phyloP scores from a whole-genome alignment of 306 rosid genomes.

The Luffa acutangula region DNA sequence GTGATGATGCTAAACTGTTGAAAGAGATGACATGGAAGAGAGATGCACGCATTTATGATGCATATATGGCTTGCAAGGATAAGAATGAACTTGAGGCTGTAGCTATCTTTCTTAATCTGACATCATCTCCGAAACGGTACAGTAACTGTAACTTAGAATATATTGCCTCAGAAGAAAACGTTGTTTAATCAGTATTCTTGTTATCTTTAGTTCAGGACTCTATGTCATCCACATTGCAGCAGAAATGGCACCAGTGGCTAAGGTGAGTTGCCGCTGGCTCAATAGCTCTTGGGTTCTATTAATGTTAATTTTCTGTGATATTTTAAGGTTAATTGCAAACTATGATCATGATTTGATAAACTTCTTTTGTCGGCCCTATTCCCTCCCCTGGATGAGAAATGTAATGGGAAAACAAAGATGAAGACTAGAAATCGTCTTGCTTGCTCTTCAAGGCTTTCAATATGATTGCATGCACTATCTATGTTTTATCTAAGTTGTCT shows the following conservation, averaged over 20 bases:
- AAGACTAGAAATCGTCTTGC: neutral
- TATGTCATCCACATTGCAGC: slow-evolving; percentile 84
- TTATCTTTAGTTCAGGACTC: slow-evolving; percentile 67
- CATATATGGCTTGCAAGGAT: slow-evolving; percentile 55
- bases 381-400: no score
- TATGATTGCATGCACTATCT: no score
- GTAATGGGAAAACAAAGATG: no score
- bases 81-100: slow-evolving; percentile 50
- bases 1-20: slow-evolving; percentile 53
- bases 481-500: neutral
- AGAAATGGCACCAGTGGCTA: slow-evolving; percentile 99
- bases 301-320: neutral
- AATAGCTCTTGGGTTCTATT: neutral
- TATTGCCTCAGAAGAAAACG: slow-evolving; percentile 2
- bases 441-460: neutral
- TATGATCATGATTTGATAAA: no score
- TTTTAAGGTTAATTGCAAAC: neutral
- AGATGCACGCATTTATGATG: slow-evolving; percentile 44
- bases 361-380: no score
- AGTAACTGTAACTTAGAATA: slow-evolving; percentile 8
- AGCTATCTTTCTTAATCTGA: slow-evolving; percentile 56
- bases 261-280: slow-evolving; percentile 39
- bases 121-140: slow-evolving; percentile 54
- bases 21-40: slow-evolving; percentile 84
- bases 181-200: slow-evolving; percentile 29